phyloP scores from a whole-genome alignment of 306 rosid genomes.

The Begonia loranthoides region DNA sequence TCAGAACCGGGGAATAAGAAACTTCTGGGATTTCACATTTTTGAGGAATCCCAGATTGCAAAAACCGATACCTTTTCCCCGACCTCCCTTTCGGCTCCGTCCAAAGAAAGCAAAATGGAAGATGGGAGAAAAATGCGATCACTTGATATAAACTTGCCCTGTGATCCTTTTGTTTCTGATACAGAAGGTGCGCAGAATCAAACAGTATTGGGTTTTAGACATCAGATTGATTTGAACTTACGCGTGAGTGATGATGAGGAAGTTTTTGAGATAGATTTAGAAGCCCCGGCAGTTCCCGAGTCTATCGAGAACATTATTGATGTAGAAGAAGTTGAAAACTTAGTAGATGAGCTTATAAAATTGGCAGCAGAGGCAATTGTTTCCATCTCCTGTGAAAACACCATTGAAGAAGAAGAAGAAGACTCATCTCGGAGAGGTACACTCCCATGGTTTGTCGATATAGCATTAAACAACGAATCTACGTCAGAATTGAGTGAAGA shows the following conservation, averaged over 20 bases:
- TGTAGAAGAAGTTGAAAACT: slow-evolving; percentile 24
- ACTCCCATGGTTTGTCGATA: slow-evolving; percentile 68
- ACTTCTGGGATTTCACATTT: slow-evolving; percentile 13
- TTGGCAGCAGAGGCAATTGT: slow-evolving; percentile 79
- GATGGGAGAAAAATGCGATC: slow-evolving; percentile 1
- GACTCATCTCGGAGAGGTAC: slow-evolving; percentile 26
- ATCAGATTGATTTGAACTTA: slow-evolving; percentile 14
- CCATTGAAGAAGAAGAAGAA: slow-evolving; percentile 17
- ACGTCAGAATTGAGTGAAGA: slow-evolving; percentile 39
- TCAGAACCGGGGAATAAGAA: slow-evolving; percentile 21
- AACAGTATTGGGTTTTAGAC: slow-evolving; percentile 1
- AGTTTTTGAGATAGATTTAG: slow-evolving; percentile 51
- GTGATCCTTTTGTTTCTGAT: slow-evolving; percentile 6
- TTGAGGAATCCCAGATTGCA: slow-evolving; percentile 8
- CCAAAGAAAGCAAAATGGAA: slow-evolving; percentile 9
- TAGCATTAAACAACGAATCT: slow-evolving; percentile 34
- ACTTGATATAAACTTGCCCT: slow-evolving; percentile 16
- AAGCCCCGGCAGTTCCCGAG: slow-evolving; percentile 43
- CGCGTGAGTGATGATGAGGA: slow-evolving; percentile 4
- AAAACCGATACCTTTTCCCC: slow-evolving; percentile 12
- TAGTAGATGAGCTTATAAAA: slow-evolving; percentile 38
- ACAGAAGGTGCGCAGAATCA: neutral
- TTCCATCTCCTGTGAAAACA: slow-evolving; percentile 40
- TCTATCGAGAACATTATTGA: slow-evolving; percentile 31
- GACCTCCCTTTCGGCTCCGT: slow-evolving; percentile 10